Base-by-base conservation (phyloP, 768 basidiomycete genomes). In the Leucocoprinus leucothites region DNA sequence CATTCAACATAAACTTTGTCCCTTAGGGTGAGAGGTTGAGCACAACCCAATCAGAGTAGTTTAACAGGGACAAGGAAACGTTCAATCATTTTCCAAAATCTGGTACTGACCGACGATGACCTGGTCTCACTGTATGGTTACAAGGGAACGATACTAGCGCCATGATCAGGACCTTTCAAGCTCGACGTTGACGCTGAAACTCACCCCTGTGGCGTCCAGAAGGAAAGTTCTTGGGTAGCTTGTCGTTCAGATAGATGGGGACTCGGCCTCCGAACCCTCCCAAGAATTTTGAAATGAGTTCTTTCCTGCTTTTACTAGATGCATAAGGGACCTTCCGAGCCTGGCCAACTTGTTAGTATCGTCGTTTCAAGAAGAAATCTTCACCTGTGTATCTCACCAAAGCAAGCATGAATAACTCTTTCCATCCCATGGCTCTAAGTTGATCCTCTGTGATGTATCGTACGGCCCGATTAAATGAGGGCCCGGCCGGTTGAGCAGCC, bases 361-460 rank as follows among this genome's bases (percentile, higher is more conserved):
- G 35, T 13, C 36, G 5, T 6, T 7, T 5, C 5, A 38, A 24
- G 35, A 24, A 35, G 21, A 40, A n/a, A n/a, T n/a, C n/a, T n/a
- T n/a, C n/a, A n/a, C n/a, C n/a, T n/a, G n/a, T n/a, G n/a, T 13
- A 16, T 19, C 40, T 51, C 18, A 51, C 50, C 4, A 38, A 40
- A 42, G 50, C 50, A n/a, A 51, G 19, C 38, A 25, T 51, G 25
- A 51, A 42, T n/a, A 42, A 19, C 24, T 51, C 50, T 14, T 51
- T 51, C 50, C 38, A 51, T 8, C 50, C 24, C 50, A 51, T 51
- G 25, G 16, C 13, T 4, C 19, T 41, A 9, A 51, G 26, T 26
- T 51, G 38, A 11, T 28, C 50, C 25, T 4, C 16, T 11, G 22
- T 42, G 22, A 41, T 26, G 26, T 41, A 51, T 18, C 50, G 50